phyloP scores from a whole-genome alignment of 495 filamentous ascomycete genomes.

The Aspergillus panamensis region DNA sequence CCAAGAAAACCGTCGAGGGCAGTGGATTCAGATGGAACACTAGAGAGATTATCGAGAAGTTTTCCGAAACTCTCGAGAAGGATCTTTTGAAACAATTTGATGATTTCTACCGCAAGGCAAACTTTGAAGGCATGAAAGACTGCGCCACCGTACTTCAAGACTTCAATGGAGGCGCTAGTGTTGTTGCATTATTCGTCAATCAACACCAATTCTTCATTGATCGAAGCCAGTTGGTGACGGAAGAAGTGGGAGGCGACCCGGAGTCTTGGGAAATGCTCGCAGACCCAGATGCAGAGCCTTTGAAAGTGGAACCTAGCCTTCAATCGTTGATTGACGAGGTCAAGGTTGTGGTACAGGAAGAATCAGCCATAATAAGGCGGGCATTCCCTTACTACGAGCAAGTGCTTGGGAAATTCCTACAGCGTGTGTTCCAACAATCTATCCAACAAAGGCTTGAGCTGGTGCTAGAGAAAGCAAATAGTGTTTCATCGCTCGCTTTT shows the following conservation, averaged over 20 bases:
- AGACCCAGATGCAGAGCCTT: constrained; percentile 88
- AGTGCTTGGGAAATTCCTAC: constrained; percentile 85
- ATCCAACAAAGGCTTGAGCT: constrained; percentile 94
- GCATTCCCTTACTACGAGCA: constrained; percentile 96
- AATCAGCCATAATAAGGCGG: constrained; percentile 90
- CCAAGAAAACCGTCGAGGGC: constrained; percentile 36
- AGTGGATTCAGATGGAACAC: constrained; percentile 58
- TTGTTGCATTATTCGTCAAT: constrained; percentile 94
- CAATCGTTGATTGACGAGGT: constrained; percentile 92
- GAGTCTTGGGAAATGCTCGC: constrained; percentile 88
- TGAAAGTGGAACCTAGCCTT: constrained; percentile 85
- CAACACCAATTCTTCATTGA: constrained; percentile 99
- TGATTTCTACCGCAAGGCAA: constrained; percentile 86
- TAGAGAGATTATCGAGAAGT: constrained; percentile 90
- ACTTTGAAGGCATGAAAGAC: constrained; percentile 94
- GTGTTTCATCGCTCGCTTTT: constrained; percentile 87
- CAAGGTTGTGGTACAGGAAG: constrained; percentile 91
- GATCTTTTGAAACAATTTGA: constrained; percentile 96
- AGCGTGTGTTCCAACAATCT: constrained; percentile 95
- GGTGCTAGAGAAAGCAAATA: constrained; percentile 90
- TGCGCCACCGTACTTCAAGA: constrained; percentile 92
- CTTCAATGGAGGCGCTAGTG: constrained; percentile 92
- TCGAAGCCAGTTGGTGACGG: constrained; percentile 79
- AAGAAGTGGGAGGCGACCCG: constrained; percentile 79
- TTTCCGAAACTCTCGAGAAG: constrained; percentile 91